phyloP scores from a whole-genome alignment of 371 early-diverging fungal genomes.

The Saksenaea oblongispora region DNA sequence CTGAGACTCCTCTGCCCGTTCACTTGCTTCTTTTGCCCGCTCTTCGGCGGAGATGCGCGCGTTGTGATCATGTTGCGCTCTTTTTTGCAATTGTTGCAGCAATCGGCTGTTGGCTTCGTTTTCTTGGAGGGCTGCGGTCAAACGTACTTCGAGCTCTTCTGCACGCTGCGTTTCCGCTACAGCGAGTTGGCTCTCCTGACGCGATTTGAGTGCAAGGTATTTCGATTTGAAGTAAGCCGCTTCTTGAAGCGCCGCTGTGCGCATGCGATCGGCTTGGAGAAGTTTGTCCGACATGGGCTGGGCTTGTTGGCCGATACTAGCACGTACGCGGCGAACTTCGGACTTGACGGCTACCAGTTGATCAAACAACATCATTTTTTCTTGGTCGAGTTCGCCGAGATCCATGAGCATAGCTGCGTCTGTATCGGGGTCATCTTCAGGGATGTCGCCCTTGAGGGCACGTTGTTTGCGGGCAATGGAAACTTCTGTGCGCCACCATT shows the following conservation, averaged over 20 bases:
- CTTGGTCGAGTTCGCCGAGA: slow-evolving; percentile 29
- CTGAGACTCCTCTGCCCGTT: slow-evolving; percentile 53
- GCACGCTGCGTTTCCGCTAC: slow-evolving; percentile 45
- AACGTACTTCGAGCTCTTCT: slow-evolving; percentile 47
- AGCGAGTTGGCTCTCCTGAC: slow-evolving; percentile 26
- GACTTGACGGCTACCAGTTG: slow-evolving; percentile 44
- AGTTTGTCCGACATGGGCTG: slow-evolving; percentile 53
- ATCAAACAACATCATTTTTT: slow-evolving; percentile 47
- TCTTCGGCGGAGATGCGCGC: slow-evolving; percentile 48
- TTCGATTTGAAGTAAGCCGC: slow-evolving; percentile 62
- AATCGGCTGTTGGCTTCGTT: slow-evolving; percentile 41
- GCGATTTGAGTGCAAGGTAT: slow-evolving; percentile 32
- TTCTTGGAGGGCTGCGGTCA: slow-evolving; percentile 46
- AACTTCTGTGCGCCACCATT: slow-evolving; percentile 59
- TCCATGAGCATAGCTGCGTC: slow-evolving; percentile 39
- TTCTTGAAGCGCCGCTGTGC: slow-evolving; percentile 60
- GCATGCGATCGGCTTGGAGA: slow-evolving; percentile 54
- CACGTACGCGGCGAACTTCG: slow-evolving; percentile 45
- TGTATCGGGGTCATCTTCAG: slow-evolving; percentile 36
- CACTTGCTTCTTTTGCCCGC: slow-evolving; percentile 46
- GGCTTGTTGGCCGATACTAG: slow-evolving; percentile 53
- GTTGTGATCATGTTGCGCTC: slow-evolving; percentile 47
- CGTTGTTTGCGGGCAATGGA: slow-evolving; percentile 43
- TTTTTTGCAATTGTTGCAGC: slow-evolving; percentile 41
- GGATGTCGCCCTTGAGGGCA: slow-evolving; percentile 15